Conservation (phyloP, 441 rosid genomes). For the Adansonia madagascariensis region DNA sequence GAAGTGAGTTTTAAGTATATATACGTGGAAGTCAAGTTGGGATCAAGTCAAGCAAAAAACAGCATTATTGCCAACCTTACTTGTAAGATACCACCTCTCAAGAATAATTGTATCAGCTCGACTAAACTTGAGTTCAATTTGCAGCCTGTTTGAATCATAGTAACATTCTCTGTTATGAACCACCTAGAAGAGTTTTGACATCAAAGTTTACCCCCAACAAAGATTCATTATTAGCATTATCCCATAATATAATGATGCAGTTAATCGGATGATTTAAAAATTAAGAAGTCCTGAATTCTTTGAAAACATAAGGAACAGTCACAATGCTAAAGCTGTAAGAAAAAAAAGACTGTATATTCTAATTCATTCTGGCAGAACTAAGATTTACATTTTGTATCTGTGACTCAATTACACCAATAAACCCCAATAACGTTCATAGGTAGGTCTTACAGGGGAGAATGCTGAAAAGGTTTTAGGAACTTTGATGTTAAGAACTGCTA, state of each 20-base stretch:
- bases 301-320: not conserved
- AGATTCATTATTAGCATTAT: not conserved
- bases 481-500: slow-evolving; percentile 34
- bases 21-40: no score
- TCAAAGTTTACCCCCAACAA: not conserved
- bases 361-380: slow-evolving; percentile 24
- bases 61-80: not conserved
- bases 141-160: not conserved
- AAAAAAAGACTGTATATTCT: slow-evolving; percentile 2
- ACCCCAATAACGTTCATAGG: not conserved
- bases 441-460: not conserved
- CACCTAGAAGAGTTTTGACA: not conserved
- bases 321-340: not conserved
- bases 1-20: no score
- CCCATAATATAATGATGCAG: not conserved
- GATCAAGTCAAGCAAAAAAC: no score
- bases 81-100: no score
- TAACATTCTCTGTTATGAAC: not conserved
- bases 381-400: slow-evolving; percentile 33
- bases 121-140: not conserved
- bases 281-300: not conserved
- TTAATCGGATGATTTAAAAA: not conserved
- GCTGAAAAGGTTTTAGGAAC: not conserved
- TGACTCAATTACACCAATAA: not conserved
- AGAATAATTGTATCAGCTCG: no score